Evolutionary conservation across 208 protist species (phyloP).

Genomic region (Wallacemonas collosoma): DNA sequence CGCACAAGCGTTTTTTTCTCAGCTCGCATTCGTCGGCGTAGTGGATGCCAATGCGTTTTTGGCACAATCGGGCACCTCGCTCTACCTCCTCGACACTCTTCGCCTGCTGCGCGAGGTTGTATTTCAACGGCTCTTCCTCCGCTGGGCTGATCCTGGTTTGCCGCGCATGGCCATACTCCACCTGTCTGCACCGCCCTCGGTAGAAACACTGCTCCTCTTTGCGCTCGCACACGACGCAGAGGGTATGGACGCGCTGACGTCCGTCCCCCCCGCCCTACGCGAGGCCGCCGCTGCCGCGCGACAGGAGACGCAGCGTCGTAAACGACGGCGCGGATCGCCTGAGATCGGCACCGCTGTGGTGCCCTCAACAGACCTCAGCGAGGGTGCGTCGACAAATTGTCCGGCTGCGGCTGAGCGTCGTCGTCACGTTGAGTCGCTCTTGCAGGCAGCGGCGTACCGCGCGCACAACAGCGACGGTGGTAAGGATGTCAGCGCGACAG

Average conservation of each 20-base stretch:
- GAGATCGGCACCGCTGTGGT: not conserved
- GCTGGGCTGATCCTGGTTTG: conserved; percentile 59
- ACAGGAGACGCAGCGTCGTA: not conserved
- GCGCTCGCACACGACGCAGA: conserved; percentile 55
- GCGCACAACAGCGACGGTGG: not conserved
- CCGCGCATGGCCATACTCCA: conserved; percentile 39
- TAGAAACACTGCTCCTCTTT: conserved; percentile 51
- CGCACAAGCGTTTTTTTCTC: conserved; percentile 49
- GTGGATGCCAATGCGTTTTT: conserved; percentile 57
- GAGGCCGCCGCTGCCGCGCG: conserved; percentile 17
- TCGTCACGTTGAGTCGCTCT: conserved; percentile 13
- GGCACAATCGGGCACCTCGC: conserved; percentile 71
- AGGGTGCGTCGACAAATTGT: not conserved
- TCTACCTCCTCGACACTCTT: conserved; percentile 71
- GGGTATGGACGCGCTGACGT: conserved; percentile 26
- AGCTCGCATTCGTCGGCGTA: conserved; percentile 63
- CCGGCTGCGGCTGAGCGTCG: not conserved
- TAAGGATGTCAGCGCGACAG: too few relatives aligned
- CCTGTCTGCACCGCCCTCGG: conserved; percentile 35
- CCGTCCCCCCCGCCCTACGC: conserved; percentile 18
- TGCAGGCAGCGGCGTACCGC: not conserved
- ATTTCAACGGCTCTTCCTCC: conserved; percentile 83
- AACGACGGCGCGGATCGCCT: not conserved
- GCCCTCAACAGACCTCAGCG: not conserved
- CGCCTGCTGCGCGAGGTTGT: conserved; percentile 58